These are phyloP conservation scores for Paulownia fortunei DNA, from an alignment of 257 asterid species.

Conservation along the genomic window DNA sequence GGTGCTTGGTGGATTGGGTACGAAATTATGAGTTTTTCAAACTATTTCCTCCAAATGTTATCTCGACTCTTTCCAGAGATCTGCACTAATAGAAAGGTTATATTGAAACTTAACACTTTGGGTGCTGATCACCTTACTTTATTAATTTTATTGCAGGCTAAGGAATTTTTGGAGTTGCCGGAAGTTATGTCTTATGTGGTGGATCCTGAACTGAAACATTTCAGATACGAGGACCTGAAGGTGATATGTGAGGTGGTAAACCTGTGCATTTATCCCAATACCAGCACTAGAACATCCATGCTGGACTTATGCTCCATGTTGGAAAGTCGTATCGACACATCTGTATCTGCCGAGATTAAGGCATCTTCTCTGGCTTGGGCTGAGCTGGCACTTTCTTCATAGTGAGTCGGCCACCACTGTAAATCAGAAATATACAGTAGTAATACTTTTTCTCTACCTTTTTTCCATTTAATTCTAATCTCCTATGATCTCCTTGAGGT, in stretches of 20 bases:
- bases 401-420: conserved; percentile 45
- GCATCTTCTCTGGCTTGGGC: conserved; percentile 94
- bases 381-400: conserved; percentile 86
- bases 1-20: conserved; percentile 88
- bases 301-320: conserved; percentile 64
- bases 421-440: conserved; percentile 35
- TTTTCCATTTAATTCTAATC: conserved; percentile 1
- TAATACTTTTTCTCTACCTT: conserved; percentile 9
- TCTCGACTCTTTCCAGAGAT: background rate
- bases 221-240: conserved; percentile 72
- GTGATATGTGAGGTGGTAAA: conserved; percentile 77
- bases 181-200: conserved; percentile 74
- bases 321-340: conserved; percentile 74
- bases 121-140: background rate
- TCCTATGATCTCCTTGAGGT: conserved; percentile 17
- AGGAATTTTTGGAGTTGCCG: conserved; percentile 71
- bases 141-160: conserved; percentile 59
- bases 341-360: conserved; percentile 66
- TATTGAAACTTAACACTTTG: background rate
- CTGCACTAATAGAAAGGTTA: background rate
- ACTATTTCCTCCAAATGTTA: background rate
- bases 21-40: conserved; percentile 2
- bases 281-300: conserved; percentile 58
- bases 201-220: conserved; percentile 83
- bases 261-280: conserved; percentile 56